Conservation (phyloP, 805 yeast species). For the Ogataea degrootiae region DNA sequence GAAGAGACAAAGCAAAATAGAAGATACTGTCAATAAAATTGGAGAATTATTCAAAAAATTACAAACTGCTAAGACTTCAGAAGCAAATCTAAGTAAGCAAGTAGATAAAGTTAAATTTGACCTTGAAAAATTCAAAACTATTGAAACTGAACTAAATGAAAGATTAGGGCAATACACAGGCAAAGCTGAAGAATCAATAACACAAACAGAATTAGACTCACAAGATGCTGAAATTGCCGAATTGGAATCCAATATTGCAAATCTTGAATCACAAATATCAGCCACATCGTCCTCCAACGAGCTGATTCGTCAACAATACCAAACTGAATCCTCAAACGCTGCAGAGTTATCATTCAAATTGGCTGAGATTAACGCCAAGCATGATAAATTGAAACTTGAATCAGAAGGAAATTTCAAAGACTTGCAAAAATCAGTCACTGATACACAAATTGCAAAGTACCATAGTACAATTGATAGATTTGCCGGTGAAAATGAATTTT, state of each 20-base stretch:
- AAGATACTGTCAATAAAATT: constrained; percentile 34
- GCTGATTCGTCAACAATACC: constrained; percentile 38
- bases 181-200: constrained; percentile 4
- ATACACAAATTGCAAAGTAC: constrained; percentile 7
- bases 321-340: constrained; percentile 40
- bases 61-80: constrained; percentile 29
- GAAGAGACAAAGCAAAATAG: constrained; percentile 35
- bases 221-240: constrained; percentile 11
- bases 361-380: constrained; percentile 19
- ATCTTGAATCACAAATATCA: constrained; percentile 13
- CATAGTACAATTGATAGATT: constrained; percentile 4
- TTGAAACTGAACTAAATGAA: constrained; percentile 5
- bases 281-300: constrained; percentile 21
- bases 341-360: constrained; percentile 36
- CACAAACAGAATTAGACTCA: constrained; percentile 7
- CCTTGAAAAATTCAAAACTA: constrained; percentile 15
- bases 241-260: constrained; percentile 6
- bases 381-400: constrained; percentile 25
- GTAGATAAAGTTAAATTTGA: constrained; percentile 30
- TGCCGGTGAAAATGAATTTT: constrained; percentile 19
- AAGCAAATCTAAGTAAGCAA: constrained; percentile 26
- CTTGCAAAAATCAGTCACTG: constrained; percentile 19
- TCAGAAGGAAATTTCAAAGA: constrained; percentile 32
- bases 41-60: constrained; percentile 38
- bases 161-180: constrained; percentile 5